Evolutionary conservation across 1,284 basidiomycete species (phyloP), one percentile per base, ranked within the genome.

Genomic region (Ustilago nuda): DNA sequence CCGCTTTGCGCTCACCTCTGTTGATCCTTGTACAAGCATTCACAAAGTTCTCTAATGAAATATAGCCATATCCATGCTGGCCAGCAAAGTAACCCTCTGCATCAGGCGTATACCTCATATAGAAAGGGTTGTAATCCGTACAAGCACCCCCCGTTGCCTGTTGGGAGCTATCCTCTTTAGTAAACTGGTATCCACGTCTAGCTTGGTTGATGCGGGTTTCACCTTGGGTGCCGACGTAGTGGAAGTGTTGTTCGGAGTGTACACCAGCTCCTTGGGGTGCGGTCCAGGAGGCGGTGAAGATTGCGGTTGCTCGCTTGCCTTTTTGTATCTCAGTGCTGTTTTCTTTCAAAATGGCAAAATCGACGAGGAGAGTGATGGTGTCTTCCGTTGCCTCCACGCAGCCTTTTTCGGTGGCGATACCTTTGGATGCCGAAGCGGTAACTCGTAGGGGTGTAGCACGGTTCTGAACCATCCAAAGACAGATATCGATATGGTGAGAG

Each of bases 91-190:
- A 92, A 13, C 94, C 94, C 66, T 90, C 92, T 87, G 93, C 92
- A 65, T 93, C 94, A 0, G 94, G 93, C 56, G 93, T 92, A 87
- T 96, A 96, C 84, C 95, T 94, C 92, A 95, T 94, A 87, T 95
- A 95, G 90, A 95, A 95, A 19, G 94, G 93, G 87, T 94, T 94
- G 87, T 91, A 92, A 61, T 87, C 87, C 64, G 66, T 66, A 59
- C 68, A 64, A 5, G n/a, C 3, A 1, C 75, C 75, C 17, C 75
- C 75, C 2, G 71, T 86, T 90, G 91, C 92, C 37, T 89, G 87
- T 87, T 94, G 94, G 56, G 93, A 93, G 17, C 89, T 89, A 46
- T 94, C 93, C 84, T 95, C 94, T 56, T 91, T 88, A 48, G 92
- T 92, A 78, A 94, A 90, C 84, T 93, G 92, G 88, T 96, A 96